Evolutionary conservation across 306 rosid species (phyloP).

Genomic region (Purshia tridentata): DNA sequence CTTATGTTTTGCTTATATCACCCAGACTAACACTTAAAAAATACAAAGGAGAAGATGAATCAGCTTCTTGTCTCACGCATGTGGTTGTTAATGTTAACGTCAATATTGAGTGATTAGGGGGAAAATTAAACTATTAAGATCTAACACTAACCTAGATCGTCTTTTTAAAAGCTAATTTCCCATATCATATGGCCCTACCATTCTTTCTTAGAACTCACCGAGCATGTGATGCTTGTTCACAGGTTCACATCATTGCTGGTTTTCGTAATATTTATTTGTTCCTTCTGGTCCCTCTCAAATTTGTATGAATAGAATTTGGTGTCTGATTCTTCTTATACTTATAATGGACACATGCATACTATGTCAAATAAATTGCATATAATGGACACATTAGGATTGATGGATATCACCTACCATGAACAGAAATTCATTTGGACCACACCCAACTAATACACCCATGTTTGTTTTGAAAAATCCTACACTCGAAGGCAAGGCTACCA

Average conservation of each 20-base stretch:
- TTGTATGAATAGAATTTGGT: background rate
- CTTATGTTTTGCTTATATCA: no score
- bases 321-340: background rate
- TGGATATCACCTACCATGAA: background rate
- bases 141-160: background rate
- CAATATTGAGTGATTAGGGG: no score
- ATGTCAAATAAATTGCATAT: background rate
- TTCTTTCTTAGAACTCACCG: conserved; percentile 17
- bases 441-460: background rate
- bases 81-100: no score
- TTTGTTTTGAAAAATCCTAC: background rate
- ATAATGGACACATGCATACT: background rate
- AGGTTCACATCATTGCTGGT: conserved; percentile 22
- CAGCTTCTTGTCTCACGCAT: no score
- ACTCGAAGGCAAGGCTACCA: background rate
- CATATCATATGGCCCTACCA: conserved; percentile 13
- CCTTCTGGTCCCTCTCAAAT: background rate
- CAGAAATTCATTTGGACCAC: background rate
- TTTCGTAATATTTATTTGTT: background rate
- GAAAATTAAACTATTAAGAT: background rate
- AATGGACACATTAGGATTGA: conserved; percentile 1
- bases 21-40: no score
- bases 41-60: no score
- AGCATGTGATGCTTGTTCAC: conserved; percentile 33
- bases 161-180: background rate